Evolutionary conservation across 345 rosid species (phyloP), one percentile per base, ranked within the genome.

Genomic region (Dipteronia sinensis): DNA sequence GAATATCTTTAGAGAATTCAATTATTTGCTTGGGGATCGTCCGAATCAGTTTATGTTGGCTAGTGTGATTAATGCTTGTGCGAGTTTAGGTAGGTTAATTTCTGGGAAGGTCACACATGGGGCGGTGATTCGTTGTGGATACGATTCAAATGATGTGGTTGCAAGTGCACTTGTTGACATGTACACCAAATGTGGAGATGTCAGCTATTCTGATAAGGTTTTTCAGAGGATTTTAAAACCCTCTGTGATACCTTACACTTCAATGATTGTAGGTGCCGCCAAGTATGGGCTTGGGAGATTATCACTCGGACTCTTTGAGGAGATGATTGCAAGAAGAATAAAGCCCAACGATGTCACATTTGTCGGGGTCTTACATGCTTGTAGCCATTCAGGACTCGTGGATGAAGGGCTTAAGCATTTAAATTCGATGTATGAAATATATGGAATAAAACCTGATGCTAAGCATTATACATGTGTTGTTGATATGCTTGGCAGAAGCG

Each of bases 341-440:
- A 86, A 77, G 69, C 98, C 98, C 13, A 94, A 90, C 23, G 84
- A 87, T 74, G 88, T 94, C 61, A 92, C 97, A 6, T 85, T 91
- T 70, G 75, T 94, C 6, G 94, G 91, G 1, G 83, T 94, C 15
- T 72, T 92, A 83, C 87, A 92, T 72, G 96, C 96, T 47, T 94
- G 98, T 79, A 82, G 98, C 84, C 98, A 92, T 81, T 87, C 97
- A 0, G 96, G 97, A 71, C 85, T 94, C 4, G 85, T 91, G 0
- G 85, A 88, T 10, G 84, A 94, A 85, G 96, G 97, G 20, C 73
- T 92, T 58, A 66, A 73, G 53, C 79, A 80, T 83, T 81, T 94
- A 42, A 82, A 89, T 19, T 78, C 87, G 0, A 94, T 92, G 97
- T 16, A 25, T 20, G 56, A 29, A 76, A 87, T 83, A 38, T 77